A percentile compares a stretch with the other conserved stretches of the same genome.
Evolutionary conservation across 192 early-diverging fungal genomes (phyloP).

Genomic region (Coemansia sp.): DNA sequence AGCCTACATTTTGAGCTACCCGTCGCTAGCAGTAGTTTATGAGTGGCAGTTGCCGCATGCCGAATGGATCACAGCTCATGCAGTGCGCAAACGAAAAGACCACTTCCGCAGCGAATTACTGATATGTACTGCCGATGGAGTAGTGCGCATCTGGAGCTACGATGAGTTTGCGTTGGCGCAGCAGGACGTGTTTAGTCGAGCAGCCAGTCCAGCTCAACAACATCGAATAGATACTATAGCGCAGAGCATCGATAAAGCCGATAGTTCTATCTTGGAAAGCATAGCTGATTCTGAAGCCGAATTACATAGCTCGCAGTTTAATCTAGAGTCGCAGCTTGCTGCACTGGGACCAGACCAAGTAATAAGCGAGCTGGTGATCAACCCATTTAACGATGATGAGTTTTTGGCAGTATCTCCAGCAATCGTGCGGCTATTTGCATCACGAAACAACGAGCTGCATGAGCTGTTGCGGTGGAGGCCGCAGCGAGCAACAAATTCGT

Average conservation of each 20-base stretch:
- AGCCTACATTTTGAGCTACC: conserved; percentile 36
- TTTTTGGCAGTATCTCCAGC: conserved; percentile 41
- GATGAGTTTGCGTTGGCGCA: conserved; percentile 51
- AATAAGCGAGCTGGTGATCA: conserved; percentile 22
- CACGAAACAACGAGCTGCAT: conserved; percentile 34
- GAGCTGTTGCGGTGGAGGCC: conserved; percentile 46
- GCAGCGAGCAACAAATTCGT: conserved; percentile 20
- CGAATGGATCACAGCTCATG: conserved; percentile 40
- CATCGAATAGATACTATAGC: neutral
- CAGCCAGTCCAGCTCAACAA: conserved; percentile 16
- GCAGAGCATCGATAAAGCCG: neutral
- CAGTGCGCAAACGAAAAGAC: conserved; percentile 42
- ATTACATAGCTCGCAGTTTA: conserved; percentile 3
- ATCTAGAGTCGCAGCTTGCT: conserved; percentile 33
- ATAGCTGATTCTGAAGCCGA: neutral
- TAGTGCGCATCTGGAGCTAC: conserved; percentile 46
- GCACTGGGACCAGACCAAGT: conserved; percentile 25
- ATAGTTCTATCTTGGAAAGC: neutral
- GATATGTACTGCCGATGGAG: conserved; percentile 41
- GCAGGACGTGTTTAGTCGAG: conserved; percentile 38
- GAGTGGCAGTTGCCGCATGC: conserved; percentile 44
- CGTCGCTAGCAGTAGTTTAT: conserved; percentile 45
- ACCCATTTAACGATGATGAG: conserved; percentile 50
- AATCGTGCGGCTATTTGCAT: conserved; percentile 44
- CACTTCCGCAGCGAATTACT: conserved; percentile 48